Conservation (phyloP, 2,329 filamentous ascomycete genomes). For the Botrytis tulipae region DNA sequence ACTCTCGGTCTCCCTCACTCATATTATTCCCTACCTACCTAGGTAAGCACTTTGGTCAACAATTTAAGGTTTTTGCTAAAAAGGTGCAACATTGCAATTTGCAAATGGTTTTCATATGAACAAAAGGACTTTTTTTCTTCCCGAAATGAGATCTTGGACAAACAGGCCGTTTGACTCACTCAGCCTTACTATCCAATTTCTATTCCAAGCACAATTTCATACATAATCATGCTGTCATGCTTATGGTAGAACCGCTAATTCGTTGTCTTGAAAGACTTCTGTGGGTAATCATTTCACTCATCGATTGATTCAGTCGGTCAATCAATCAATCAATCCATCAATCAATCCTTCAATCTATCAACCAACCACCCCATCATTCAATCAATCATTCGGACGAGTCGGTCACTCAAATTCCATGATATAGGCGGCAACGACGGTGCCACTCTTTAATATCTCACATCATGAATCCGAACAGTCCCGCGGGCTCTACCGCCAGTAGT, state of each 20-base stretch:
- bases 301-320: not conserved
- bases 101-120: not conserved
- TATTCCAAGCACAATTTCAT: not conserved
- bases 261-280: not conserved
- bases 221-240: not conserved
- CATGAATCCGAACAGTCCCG: slow-evolving; percentile 7
- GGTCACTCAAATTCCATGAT: not conserved
- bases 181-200: not conserved
- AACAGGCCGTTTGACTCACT: not conserved
- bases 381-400: not conserved
- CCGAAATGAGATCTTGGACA: not conserved
- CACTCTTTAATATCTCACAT: not conserved
- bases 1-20: too few species aligned
- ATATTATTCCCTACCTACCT: too few species aligned
- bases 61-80: not conserved
- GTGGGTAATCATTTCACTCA: not conserved
- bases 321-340: not conserved
- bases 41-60: not conserved
- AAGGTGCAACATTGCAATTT: not conserved
- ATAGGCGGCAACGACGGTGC: not conserved
- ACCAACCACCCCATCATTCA: not conserved
- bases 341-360: too few species aligned
- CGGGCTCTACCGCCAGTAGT: not conserved
- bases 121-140: not conserved
- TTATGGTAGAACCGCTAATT: not conserved